phyloP scores from a whole-genome alignment of 306 rosid genomes.

The Fragaria iinumae region DNA sequence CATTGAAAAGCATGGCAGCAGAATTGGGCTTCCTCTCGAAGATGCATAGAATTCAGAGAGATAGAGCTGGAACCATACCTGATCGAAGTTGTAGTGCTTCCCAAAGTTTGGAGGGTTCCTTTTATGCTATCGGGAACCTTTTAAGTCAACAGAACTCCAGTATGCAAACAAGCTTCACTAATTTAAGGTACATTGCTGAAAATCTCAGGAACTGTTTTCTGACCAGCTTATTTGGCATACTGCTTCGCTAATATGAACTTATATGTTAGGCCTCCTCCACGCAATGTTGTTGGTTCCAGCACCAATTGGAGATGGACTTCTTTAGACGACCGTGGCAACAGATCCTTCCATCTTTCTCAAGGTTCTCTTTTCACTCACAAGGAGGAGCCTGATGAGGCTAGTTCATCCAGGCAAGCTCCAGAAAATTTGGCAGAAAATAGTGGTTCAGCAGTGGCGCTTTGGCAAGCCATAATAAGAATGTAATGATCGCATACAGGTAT shows the following conservation, averaged over 20 bases:
- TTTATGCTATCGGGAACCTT: constrained; percentile 44
- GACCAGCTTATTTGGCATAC: constrained; percentile 56
- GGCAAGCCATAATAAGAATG: constrained; percentile 44
- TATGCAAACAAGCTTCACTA: constrained; percentile 3
- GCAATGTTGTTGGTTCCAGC: constrained; percentile 48
- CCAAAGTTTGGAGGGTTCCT: constrained; percentile 66
- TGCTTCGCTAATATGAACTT: constrained; percentile 56
- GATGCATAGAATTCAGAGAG: constrained; percentile 22
- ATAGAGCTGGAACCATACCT: constrained; percentile 31
- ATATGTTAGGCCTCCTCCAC: constrained; percentile 67
- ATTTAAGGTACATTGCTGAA: constrained; percentile 17
- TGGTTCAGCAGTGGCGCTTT: constrained; percentile 18
- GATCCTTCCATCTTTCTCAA: constrained; percentile 42
- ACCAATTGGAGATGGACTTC: constrained; percentile 40
- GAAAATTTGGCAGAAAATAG: constrained; percentile 38
- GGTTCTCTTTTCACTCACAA: constrained; percentile 59
- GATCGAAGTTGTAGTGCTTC: constrained; percentile 69
- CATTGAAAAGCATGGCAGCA: constrained; percentile 29
- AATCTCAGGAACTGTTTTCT: constrained; percentile 38
- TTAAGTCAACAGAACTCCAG: constrained; percentile 38
- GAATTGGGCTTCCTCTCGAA: constrained; percentile 34
- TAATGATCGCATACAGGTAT: constrained; percentile 67
- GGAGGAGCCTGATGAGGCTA: constrained; percentile 72
- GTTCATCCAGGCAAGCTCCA: constrained; percentile 41
- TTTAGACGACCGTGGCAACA: constrained; percentile 51